A percentile compares a stretch with the other conserved stretches of the same genome.
Conservation (phyloP, 2,329 filamentous ascomycete genomes). For the Neonectria neomacrospora region DNA sequence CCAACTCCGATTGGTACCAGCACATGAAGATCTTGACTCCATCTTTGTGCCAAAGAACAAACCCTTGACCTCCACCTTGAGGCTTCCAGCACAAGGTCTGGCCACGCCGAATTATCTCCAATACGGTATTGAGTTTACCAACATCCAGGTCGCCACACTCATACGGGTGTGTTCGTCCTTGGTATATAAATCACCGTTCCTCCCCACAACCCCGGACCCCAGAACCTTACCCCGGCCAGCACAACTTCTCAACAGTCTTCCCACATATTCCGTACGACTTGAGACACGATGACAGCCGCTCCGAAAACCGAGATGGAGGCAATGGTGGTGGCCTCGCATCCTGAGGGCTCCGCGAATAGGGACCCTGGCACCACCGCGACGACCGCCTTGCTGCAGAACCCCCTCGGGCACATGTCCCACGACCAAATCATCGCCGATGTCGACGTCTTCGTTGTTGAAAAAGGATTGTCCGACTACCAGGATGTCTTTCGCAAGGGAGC, state of each 20-base stretch:
- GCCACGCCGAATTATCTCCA: neutral
- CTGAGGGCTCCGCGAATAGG: neutral
- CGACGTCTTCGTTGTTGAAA: conserved; percentile 27
- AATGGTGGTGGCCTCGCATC: neutral
- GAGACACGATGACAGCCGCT: conserved; percentile 9
- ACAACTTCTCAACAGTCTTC: neutral
- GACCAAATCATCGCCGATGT: conserved; percentile 35
- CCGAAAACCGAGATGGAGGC: conserved; percentile 10
- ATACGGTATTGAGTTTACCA: neutral
- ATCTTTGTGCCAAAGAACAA: neutral
- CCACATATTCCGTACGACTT: neutral
- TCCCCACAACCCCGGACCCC: neutral
- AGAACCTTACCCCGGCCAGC: neutral
- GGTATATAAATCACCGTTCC: neutral
- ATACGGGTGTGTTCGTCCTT: neutral
- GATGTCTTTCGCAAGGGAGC: conserved; percentile 52
- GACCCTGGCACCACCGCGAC: neutral
- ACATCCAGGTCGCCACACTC: neutral
- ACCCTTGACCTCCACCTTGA: neutral
- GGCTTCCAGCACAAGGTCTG: neutral
- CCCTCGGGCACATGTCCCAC: conserved; percentile 32
- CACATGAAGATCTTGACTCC: neutral
- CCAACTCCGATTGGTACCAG: neutral
- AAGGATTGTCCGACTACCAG: conserved; percentile 59
- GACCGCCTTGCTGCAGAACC: conserved; percentile 35